Evolutionary conservation across 2,329 filamentous ascomycete species (phyloP), one percentile per base, ranked within the genome.

Genomic region (Verticillium alfalfae): DNA sequence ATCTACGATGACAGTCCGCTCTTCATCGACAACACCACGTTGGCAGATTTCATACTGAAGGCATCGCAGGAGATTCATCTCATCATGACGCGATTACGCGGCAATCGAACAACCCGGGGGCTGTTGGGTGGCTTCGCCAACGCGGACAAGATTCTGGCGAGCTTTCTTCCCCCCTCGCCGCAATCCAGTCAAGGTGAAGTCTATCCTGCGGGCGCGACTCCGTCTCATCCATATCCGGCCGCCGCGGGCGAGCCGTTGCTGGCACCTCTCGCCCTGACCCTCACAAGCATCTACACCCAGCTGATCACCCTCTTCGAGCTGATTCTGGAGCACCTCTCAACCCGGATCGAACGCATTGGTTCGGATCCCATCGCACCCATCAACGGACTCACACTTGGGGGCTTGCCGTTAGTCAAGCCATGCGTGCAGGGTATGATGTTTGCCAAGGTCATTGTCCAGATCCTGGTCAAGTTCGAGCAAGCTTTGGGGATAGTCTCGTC

Each of bases 251-350:
- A 58, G 12, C 57, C 37, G 3, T 5, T 58, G 10, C 34, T 41
- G 22, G 15, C 45, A 12, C 45, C 58, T 8, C 37, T 60, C 31
- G 37, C 34, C 34, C 31, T 60, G 38, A 31, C 54, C 45, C 26
- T 60, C 34, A 55, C 58, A 15, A 60, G 58, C 45, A 39, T 60
- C n/a, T 60, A 55, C 45, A 45, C 37, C 6, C 58, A 60, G 58
- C 58, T 60, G n/a, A 54, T 60, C 58, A 31, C 34, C 6, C n/a
- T 55, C 31, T 60, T 37, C 58, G 58, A 60, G 71, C 79, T 37
- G 26, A 39, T 58, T 16, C 15, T 49, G 9, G 26, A 58, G 16
- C 57, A 58, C 8, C 26, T 45, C 15, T 13, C 26, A 6, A 16
- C 36, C 10, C 38, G 57, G 8, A 49, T 58, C 26, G 16, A 18